Evolutionary conservation across 108 stramenopile species (phyloP), one percentile per base, ranked within the genome.

Genomic region (Mediolabrus comicus): DNA sequence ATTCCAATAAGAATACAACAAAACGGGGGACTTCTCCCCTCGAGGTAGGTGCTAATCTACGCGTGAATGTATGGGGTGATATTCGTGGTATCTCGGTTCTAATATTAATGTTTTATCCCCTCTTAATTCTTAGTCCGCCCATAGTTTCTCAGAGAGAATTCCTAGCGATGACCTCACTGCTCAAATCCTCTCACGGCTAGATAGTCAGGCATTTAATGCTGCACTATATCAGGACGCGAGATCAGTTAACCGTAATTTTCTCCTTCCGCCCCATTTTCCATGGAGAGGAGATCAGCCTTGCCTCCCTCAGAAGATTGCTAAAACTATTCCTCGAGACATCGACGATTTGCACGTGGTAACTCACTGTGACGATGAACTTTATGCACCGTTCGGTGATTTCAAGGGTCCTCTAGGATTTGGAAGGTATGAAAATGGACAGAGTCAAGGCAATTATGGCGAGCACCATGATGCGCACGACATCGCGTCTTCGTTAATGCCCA

Each of bases 301-400:
- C 22, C 46, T 79, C 31, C 75, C 76, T n/a, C 75, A 72, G 39
- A 77, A 72, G 67, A 43, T 77, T n/a, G 68, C 76, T 22, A 88
- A 83, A 55, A 87, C 83, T 28, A 82, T 92, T 59, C 85, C 91
- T 17, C 72, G 86, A 41, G 91, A 92, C 63, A 87, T 92, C 49
- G 91, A 92, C 65, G 91, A 92, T 7, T 74, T 91, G 67, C 70
- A 77, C 35, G 85, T 70, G 35, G 62, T 91, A 4, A 65, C 86
- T 16, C 79, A 82, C 64, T 81, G 64, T 13, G 81, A 86, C 54
- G 89, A 85, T 35, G 72, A 76, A 11, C 51, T 60, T 24, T 69
- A 75, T 56, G 59, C 84, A 14, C 85, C 87, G 7, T 79, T 81
- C 52, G 74, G 74, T 17, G 80, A 77, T 36, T 76, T 81, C 34